These are phyloP conservation scores for Tympanopsis confertula DNA, from an alignment of 2,329 filamentous ascomycete genomes.

Conservation along the genomic window DNA sequence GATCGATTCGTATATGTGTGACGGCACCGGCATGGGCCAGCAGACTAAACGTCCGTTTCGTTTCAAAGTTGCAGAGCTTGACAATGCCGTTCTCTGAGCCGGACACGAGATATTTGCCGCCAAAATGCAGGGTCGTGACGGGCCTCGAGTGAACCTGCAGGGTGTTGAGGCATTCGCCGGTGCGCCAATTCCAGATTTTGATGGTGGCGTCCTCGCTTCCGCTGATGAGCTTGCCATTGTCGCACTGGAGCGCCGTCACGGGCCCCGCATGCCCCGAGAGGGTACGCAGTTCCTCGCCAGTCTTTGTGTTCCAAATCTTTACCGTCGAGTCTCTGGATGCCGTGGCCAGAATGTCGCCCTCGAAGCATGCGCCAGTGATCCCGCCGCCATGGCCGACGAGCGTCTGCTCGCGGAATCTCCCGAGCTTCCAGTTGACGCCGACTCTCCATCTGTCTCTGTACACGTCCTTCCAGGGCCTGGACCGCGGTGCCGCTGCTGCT, in stretches of 20 bases:
- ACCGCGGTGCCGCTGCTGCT: background rate
- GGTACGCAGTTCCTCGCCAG: slow-evolving; percentile 74
- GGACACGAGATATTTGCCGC: slow-evolving; percentile 71
- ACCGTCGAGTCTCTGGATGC: slow-evolving; percentile 92
- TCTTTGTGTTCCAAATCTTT: slow-evolving; percentile 92
- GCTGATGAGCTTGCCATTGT: slow-evolving; percentile 81
- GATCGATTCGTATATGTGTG: slow-evolving; percentile 82
- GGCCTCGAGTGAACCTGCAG: slow-evolving; percentile 72
- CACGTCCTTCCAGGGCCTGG: slow-evolving; percentile 83
- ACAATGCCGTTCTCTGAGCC: slow-evolving; percentile 83
- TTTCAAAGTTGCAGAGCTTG: slow-evolving; percentile 85
- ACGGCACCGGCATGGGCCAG: slow-evolving; percentile 89
- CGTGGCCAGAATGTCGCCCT: slow-evolving; percentile 81
- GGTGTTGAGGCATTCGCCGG: slow-evolving; percentile 73
- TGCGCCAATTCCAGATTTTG: slow-evolving; percentile 94
- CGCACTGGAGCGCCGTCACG: slow-evolving; percentile 83
- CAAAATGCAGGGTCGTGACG: slow-evolving; percentile 80
- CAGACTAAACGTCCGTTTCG: slow-evolving; percentile 67
- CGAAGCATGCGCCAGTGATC: slow-evolving; percentile 57
- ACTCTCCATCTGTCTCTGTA: slow-evolving; percentile 96
- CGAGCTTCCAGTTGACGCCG: slow-evolving; percentile 94
- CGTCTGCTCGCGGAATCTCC: slow-evolving; percentile 70
- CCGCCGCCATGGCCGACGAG: slow-evolving; percentile 85
- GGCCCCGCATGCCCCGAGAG: slow-evolving; percentile 71
- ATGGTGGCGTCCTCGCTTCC: slow-evolving; percentile 80